Evolutionary conservation across 257 asterid species (phyloP), one percentile per base, ranked within the genome.

Genomic region (Penstemon davidsonii): DNA sequence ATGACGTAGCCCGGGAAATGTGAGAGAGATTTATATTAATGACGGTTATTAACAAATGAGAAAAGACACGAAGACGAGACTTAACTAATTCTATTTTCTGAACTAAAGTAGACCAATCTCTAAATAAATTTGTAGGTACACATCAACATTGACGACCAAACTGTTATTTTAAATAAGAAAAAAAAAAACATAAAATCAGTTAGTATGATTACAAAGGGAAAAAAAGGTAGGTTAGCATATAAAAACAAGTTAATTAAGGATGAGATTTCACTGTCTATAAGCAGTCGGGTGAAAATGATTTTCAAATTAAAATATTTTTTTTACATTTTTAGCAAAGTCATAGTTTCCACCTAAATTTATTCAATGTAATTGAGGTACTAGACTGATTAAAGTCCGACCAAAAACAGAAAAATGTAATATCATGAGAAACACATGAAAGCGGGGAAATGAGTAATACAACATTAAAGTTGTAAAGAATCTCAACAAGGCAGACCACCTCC

Each of bases 261-360:
- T 36, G 6, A 55, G 33, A 63, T 33, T 25, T 66, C 40, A 40
- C 40, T 25, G 33, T 25, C 33, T 52, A 50, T 52, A 33, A 4
- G 18, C 19, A 52, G 6, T 2, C 54, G 40, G 39, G 57, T 49
- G 11, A 46, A 63, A 9, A 63, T 55, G 33, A 51, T 4, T 3
- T 19, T 7, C 18, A 51, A 65, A n/a, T 59, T 59, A 49, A n/a
- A 40, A 39, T 12, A 65, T 39, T 13, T 8, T 5, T 25, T 36
- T 18, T 5, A 10, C 47, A 62, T 71, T 62, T n/a, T 64, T 42
- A 45, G 49, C 56, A 61, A 52, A 61, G 62, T 43, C 38, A 53
- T 51, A 68, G 43, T 71, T 12, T 52, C 62, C 53, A 71, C 55
- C 62, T 51, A 51, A 55, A 60, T 59, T 18, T 59, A 15, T 51